Conservation (phyloP, 1,284 basidiomycete genomes). For the Athelia psychrophila region DNA sequence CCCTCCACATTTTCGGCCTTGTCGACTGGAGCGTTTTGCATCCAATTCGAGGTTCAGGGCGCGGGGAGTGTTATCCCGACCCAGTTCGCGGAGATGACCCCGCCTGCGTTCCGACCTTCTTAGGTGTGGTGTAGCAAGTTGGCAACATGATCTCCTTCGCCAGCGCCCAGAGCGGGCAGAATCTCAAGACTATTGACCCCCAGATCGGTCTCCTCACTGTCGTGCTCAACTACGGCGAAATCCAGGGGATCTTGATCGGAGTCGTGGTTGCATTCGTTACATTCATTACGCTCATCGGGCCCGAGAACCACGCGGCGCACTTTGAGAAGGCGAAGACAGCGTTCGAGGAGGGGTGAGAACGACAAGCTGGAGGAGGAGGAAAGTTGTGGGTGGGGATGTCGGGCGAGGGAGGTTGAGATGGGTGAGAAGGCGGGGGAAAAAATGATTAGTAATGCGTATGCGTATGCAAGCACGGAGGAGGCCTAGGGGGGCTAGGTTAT, state of each 20-base stretch:
- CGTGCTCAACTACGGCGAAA: constrained; percentile 77
- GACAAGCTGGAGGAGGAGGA: constrained; percentile 35
- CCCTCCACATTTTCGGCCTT: constrained; percentile 66
- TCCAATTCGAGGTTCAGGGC: constrained; percentile 85
- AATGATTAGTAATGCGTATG: no score
- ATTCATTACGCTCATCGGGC: constrained; percentile 66
- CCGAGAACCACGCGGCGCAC: constrained; percentile 79
- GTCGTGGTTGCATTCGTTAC: constrained; percentile 63
- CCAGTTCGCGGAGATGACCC: constrained; percentile 87
- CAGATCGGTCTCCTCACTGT: constrained; percentile 38
- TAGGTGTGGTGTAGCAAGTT: constrained; percentile 88
- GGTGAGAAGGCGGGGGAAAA: no score
- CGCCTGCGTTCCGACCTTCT: constrained; percentile 93
- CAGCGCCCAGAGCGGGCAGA: constrained; percentile 76
- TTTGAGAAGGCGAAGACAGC: constrained; percentile 84
- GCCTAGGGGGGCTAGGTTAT: no score
- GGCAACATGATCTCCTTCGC: constrained; percentile 89
- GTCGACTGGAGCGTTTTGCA: constrained; percentile 80
- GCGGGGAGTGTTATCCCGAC: constrained; percentile 88
- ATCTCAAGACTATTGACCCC: constrained; percentile 51
- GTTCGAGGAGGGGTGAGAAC: constrained; percentile 66
- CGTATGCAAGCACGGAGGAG: no score
- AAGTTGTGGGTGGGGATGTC: no score
- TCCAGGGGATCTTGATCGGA: constrained; percentile 92
- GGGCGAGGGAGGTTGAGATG: no score